Evolutionary conservation across 768 basidiomycete genomes (phyloP).

Genomic region (Suillus spraguei): DNA sequence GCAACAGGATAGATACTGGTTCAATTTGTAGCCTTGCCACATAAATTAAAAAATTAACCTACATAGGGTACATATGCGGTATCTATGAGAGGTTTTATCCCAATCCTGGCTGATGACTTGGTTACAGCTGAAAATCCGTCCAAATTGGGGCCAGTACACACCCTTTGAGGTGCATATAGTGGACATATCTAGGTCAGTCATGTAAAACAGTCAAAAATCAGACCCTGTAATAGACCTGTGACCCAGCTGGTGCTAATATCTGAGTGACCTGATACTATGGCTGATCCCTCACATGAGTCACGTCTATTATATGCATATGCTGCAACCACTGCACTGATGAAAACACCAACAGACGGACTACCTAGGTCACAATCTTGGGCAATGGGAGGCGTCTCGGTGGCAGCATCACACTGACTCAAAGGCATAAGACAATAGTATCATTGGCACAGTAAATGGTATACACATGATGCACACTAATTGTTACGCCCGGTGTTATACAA

Average conservation of each 20-base stretch:
- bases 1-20: not conserved
- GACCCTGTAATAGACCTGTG: conserved; percentile 1
- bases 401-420: not conserved
- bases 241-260: not conserved
- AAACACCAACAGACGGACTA: not conserved
- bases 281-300: not conserved
- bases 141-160: not conserved
- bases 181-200: not conserved
- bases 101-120: not conserved
- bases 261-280: not conserved
- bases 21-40: not conserved
- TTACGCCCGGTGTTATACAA: too few relatives aligned
- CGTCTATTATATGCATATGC: not conserved
- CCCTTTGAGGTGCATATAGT: not conserved
- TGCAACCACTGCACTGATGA: not conserved
- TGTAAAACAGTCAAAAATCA: not conserved
- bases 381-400: not conserved
- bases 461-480: not conserved
- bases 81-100: not conserved
- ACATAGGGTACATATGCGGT: not conserved
- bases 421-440: not conserved
- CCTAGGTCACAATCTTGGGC: not conserved
- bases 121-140: not conserved
- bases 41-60: not conserved
- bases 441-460: not conserved